A percentile compares a stretch with the other conserved stretches of the same genome.
phyloP scores from a whole-genome alignment of 345 rosid species.

The Populus davidiana region DNA sequence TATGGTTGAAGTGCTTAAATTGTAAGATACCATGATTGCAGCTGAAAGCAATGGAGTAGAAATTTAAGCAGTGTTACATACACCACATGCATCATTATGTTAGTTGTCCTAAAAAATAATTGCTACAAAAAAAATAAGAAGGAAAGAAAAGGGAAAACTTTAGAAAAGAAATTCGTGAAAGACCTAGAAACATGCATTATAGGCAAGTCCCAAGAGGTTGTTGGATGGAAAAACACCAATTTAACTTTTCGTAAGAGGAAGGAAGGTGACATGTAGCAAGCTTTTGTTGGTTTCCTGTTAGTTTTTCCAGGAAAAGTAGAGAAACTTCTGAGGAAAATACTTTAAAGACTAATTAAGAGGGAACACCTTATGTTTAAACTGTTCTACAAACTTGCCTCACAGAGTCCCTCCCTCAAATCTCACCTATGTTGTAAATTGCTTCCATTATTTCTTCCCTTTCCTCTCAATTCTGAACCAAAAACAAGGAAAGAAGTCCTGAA shows the following conservation, averaged over 20 bases:
- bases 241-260: neutral
- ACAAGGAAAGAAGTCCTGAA: neutral
- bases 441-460: neutral
- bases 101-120: neutral
- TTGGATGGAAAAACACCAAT: too few species aligned
- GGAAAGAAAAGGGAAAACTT: neutral
- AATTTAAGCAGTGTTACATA: neutral
- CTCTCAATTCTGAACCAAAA: neutral
- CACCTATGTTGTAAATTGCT: neutral
- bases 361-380: neutral
- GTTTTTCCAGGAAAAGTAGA: neutral
- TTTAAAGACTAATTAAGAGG: neutral
- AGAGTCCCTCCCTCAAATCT: neutral
- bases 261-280: neutral
- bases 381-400: neutral
- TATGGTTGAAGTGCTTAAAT: slow-evolving; percentile 6
- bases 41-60: neutral
- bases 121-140: neutral
- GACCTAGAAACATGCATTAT: neutral
- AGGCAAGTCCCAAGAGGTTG: neutral
- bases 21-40: slow-evolving; percentile 15
- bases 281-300: neutral
- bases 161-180: neutral
- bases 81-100: slow-evolving; percentile 10
- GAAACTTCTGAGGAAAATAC: neutral